Evolutionary conservation across 345 rosid genomes (phyloP), one percentile per base, ranked within the genome.

Genomic region (Syzygium oleosum): DNA sequence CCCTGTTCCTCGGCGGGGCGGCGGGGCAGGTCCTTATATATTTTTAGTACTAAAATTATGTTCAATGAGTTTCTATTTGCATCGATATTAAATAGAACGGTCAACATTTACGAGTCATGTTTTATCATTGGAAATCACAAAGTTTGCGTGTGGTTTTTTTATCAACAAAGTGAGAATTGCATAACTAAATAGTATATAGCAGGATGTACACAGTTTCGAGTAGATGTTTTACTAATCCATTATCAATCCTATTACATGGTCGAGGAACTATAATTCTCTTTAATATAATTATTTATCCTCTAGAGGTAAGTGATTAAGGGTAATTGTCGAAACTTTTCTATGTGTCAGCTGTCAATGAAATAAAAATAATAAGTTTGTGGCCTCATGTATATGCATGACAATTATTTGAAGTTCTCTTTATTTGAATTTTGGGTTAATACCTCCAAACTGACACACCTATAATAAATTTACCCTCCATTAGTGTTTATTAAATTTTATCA

Each of bases 1-100:
- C 90, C 6, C 91, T 90, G 68, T 94, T 97, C 94, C 99, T 96
- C 88, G 95, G 91, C 56, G 97, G 99, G 84, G 98, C 88, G 95
- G 91, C 56, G 97, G 99, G 84, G 98, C 98, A 87, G 97, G 99
- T 84, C 12, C 21, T 15, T 15, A 29, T 65, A 15, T 29, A 29
- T 15, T 63, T 14, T 29, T 41, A 14, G 17, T 1, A 29, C 6
- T 0, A 29, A 63, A 14, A 15, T 63, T 63, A 15, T 43, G 46
- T 43, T 43, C 46, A 43, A 43, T 43, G 46, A 43, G 46, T 43
- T 43, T 43, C 7, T 43, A 43, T 43, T 41, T 43, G 46, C 46
- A 43, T 43, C 7, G 1, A 43, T 65, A 65, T 4, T 29, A 29
- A 15, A 15, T 0, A 29, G 12, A 29, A 27, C 12, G 12, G 68